phyloP scores from a whole-genome alignment of 352 stramenopile species.

The Salisapilia sapeloensis region DNA sequence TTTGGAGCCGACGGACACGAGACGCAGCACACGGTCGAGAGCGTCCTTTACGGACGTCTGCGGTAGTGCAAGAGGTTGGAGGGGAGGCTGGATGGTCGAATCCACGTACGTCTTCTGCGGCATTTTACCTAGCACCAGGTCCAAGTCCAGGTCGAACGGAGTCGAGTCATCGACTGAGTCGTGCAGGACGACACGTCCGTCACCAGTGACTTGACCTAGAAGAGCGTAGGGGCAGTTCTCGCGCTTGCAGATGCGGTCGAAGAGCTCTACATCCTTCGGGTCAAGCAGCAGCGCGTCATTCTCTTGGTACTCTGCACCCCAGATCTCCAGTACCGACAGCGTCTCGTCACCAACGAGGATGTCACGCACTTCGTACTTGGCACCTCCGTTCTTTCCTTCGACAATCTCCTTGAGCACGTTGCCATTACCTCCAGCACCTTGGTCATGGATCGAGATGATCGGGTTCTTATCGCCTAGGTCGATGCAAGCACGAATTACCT shows the following conservation, averaged over 20 bases:
- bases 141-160: slow-evolving; percentile 93
- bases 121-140: slow-evolving; percentile 98
- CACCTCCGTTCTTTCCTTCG: slow-evolving; percentile 69
- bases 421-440: slow-evolving; percentile 97
- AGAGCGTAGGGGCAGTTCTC: slow-evolving; percentile 96
- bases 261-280: slow-evolving; percentile 79
- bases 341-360: slow-evolving; percentile 95
- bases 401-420: slow-evolving; percentile 99
- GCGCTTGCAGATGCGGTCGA: slow-evolving; percentile 90
- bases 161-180: slow-evolving; percentile 90
- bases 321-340: slow-evolving; percentile 98
- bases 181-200: slow-evolving; percentile 93
- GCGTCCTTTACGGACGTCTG: slow-evolving; percentile 80
- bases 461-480: slow-evolving; percentile 95
- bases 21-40: slow-evolving; percentile 89
- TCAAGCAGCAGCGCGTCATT: slow-evolving; percentile 96
- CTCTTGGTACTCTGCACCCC: slow-evolving; percentile 99
- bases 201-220: slow-evolving; percentile 90
- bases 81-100: slow-evolving; percentile 30
- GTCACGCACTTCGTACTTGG: slow-evolving; percentile 92
- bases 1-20: slow-evolving; percentile 96
- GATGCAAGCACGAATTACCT: slow-evolving; percentile 96
- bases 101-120: slow-evolving; percentile 98
- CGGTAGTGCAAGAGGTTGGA: slow-evolving; percentile 61
- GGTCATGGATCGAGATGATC: slow-evolving; percentile 98